Evolutionary conservation across 768 basidiomycete species (phyloP).

Genomic region (Lyophyllum shimeji): DNA sequence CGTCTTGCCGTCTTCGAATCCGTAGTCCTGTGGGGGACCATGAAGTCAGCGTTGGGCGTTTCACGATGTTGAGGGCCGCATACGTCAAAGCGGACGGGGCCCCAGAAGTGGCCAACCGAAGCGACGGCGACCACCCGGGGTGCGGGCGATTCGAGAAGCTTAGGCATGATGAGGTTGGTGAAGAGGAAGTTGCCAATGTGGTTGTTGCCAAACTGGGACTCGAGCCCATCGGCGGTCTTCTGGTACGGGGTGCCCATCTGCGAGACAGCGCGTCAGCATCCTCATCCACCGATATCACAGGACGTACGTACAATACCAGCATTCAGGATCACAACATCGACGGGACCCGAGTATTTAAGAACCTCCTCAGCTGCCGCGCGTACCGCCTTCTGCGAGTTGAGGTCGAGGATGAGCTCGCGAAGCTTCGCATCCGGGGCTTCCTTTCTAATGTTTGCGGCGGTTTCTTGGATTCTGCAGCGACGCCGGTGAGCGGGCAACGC

Average conservation of each 20-base stretch:
- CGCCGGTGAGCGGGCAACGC: neutral
- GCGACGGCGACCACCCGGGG: conserved; percentile 10
- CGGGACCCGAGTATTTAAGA: conserved; percentile 14
- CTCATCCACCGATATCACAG: neutral
- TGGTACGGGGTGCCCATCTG: conserved; percentile 20
- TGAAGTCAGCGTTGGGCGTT: neutral
- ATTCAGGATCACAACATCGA: conserved; percentile 21
- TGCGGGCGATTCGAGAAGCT: conserved; percentile 1
- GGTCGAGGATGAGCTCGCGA: conserved; percentile 12
- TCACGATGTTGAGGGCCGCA: neutral
- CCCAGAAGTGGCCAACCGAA: conserved; percentile 11
- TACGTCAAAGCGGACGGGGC: conserved; percentile 7
- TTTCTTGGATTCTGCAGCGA: conserved; percentile 3
- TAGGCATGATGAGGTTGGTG: conserved; percentile 18
- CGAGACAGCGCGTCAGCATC: neutral
- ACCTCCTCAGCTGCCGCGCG: conserved; percentile 19
- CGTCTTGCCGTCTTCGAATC: conserved; percentile 4
- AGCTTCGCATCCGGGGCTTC: conserved; percentile 11
- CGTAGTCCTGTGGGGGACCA: neutral
- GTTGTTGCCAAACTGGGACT: conserved; percentile 22
- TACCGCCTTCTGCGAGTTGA: conserved; percentile 14
- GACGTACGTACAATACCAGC: conserved; percentile 15
- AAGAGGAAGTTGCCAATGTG: conserved; percentile 23
- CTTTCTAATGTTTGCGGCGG: conserved; percentile 4
- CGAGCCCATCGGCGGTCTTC: conserved; percentile 20